Base-by-base conservation (phyloP, 2,329 filamentous ascomycete genomes). In the Pseudogymnoascus sp. region DNA sequence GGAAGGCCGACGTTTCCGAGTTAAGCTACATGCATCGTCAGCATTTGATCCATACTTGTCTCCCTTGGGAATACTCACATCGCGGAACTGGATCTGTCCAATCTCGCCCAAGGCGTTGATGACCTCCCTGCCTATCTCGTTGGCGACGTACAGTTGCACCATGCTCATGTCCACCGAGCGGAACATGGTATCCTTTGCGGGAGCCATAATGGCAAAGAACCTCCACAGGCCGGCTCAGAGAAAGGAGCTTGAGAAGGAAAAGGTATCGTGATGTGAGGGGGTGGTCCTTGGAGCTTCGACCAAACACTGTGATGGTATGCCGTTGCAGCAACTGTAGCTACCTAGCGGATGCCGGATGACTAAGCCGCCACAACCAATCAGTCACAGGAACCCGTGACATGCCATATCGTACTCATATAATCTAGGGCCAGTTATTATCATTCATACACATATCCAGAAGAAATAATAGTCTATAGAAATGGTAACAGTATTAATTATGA, bases 81-180 rank as follows among this genome's bases (percentile, higher is more conserved):
- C 95, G 79, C 95, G 86, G 76, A 99, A 99, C 78, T 97, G 93
- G 76, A 97, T 93, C 73, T 95, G 85, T 64, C 95, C 95, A 73
- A 99, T 85, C 83, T 99, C 95, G 74, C 95, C 95, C 68, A 99
- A 82, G 64, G 93, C 93, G 74, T 93, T 96, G 68, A 97, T 93
- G 72, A 97, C 93, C 81, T 99, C 96, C 75, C 95, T 87, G 71
- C 95, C 93, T 71, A 99, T 97, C 83, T 99, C 95, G 76, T 97
- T 97, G 74, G 95, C 91, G 73, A 99, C 96, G 80, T 97, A 99
- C 74, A 99, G 89, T 87, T 99, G 95, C 74, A 96, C 96, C 88
- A 99, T 89, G 84, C 92, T 97, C 95, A 99, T 99, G 79, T 97
- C 91, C 90, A 92, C 91, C 76, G 95, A 99, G 85, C 96, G 93